Percentiles rank a stretch among this genome's conserved stretches.
Conservation (phyloP, 768 basidiomycete genomes). For the Agrocybe praecox region DNA sequence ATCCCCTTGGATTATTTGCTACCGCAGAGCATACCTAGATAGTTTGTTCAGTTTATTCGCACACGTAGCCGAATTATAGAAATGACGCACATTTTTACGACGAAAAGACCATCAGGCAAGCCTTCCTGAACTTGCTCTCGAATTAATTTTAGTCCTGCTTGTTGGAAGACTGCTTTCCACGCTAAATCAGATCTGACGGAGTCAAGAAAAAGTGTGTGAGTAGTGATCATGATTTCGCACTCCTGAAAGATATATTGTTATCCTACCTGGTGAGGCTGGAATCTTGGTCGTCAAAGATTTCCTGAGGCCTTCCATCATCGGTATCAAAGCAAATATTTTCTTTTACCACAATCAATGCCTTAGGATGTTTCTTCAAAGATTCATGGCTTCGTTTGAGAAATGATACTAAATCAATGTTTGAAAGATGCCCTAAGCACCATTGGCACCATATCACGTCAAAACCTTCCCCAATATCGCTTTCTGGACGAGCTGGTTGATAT, state of each 20-base stretch:
- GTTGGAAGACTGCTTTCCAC: conserved; percentile 76
- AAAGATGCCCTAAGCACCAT: conserved; percentile 93
- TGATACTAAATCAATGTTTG: conserved; percentile 70
- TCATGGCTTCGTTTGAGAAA: conserved; percentile 70
- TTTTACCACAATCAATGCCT: conserved; percentile 82
- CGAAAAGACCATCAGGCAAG: conserved; percentile 78
- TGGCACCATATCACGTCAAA: conserved; percentile 97
- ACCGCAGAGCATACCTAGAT: conserved; percentile 62
- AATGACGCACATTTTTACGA: conserved; percentile 78
- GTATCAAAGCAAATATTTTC: conserved; percentile 82
- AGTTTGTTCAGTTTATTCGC: not conserved
- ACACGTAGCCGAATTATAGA: not conserved
- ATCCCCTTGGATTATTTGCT: conserved; percentile 10
- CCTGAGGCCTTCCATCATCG: conserved; percentile 46
- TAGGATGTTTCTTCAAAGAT: conserved; percentile 49
- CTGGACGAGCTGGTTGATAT: conserved; percentile 44
- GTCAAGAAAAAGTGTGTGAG: conserved; percentile 3
- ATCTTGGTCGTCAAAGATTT: conserved; percentile 82
- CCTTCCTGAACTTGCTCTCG: conserved; percentile 81
- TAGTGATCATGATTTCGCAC: not conserved
- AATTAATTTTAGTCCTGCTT: conserved; percentile 73
- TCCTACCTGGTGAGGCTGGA: conserved; percentile 85
- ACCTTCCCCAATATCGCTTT: conserved; percentile 51
- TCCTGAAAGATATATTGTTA: not conserved
- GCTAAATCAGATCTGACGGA: conserved; percentile 82